Base-by-base conservation (phyloP, 768 basidiomycete genomes). In the Rubroboletus satanas region DNA sequence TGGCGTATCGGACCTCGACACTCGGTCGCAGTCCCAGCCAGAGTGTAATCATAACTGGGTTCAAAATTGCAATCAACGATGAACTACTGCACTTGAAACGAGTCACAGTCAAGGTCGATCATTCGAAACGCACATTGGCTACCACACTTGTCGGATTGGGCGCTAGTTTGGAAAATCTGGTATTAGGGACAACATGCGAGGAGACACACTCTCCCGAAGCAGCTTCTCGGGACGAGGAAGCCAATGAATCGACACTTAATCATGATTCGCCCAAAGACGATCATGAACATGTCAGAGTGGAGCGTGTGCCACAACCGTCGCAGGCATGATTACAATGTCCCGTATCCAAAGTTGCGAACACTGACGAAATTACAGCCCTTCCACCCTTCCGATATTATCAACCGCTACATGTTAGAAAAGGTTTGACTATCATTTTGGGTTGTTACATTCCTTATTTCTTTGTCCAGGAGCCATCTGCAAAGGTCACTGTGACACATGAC, bases 31-130 rank as follows among this genome's bases (percentile, higher is more conserved):
- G 28, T 36, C 7, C 18, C 18, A 39, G 66, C 42, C 55, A 64
- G 42, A 53, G 38, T 10, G 35, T 62, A 6, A 63, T 61, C 33
- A 49, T 63, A 15, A 46, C 39, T 0, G 64, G 59, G 7, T 65
- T 56, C 36, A 65, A 54, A 21, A 54, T 55, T 21, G 28, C 45
- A 2, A 32, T 54, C 23, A 49, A 47, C 18, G 9, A 43, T 9
- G 45, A 41, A 39, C n/a, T 18, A 14, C 21, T 45, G 4, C 29
- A 42, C 28, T 14, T 32, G 36, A 68, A 39, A 12, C 35, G 36
- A 11, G 41, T 37, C 15, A n/a, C 35, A 4, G 23, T 47, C 32
- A 48, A 38, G 42, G n/a, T 14, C n/a, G 33, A 28, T 10, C 33
- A 32, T 18, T 29, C 35, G 7, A 26, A 43, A 5, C 18, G 33